These are phyloP conservation scores for Aegilops speltoides DNA, from an alignment of 176 grass and related monocot species.

Conservation along the genomic window DNA sequence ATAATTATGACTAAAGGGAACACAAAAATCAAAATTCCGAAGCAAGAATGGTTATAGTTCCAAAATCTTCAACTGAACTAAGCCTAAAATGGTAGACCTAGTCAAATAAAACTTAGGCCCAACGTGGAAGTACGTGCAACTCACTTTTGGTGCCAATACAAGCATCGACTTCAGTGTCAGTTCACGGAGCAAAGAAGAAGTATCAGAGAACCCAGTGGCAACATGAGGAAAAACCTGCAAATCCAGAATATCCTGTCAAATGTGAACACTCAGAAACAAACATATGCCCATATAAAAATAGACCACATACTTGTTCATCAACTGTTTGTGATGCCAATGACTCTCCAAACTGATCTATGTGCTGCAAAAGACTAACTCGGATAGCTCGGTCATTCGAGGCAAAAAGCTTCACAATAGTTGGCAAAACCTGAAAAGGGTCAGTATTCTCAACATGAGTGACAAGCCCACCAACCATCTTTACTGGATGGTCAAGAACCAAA, in stretches of 20 bases:
- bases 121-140: slow-evolving; percentile 18
- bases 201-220: slow-evolving; percentile 98
- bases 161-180: slow-evolving; percentile 98
- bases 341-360: slow-evolving; percentile 98
- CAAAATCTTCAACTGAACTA: slow-evolving; percentile 4
- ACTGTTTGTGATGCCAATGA: slow-evolving; percentile 87
- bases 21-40: neutral
- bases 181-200: slow-evolving; percentile 83
- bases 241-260: slow-evolving; percentile 29
- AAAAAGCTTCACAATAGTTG: slow-evolving; percentile 98
- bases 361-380: slow-evolving; percentile 94
- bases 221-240: slow-evolving; percentile 94
- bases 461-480: neutral
- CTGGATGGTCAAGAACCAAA: slow-evolving; percentile 1
- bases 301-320: slow-evolving; percentile 87
- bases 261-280: slow-evolving; percentile 12
- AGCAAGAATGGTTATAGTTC: neutral
- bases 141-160: slow-evolving; percentile 93
- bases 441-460: slow-evolving; percentile 19
- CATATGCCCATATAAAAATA: slow-evolving; percentile 3
- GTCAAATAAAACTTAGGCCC: slow-evolving; percentile 4
- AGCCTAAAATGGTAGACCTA: neutral
- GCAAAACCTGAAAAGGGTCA: slow-evolving; percentile 68
- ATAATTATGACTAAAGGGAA: neutral
- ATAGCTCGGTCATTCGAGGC: slow-evolving; percentile 93